Percentiles rank a stretch among this genome's conserved stretches.
Conservation (phyloP, 805 yeast genomes). For the Lipomyces yamanashiensis region DNA sequence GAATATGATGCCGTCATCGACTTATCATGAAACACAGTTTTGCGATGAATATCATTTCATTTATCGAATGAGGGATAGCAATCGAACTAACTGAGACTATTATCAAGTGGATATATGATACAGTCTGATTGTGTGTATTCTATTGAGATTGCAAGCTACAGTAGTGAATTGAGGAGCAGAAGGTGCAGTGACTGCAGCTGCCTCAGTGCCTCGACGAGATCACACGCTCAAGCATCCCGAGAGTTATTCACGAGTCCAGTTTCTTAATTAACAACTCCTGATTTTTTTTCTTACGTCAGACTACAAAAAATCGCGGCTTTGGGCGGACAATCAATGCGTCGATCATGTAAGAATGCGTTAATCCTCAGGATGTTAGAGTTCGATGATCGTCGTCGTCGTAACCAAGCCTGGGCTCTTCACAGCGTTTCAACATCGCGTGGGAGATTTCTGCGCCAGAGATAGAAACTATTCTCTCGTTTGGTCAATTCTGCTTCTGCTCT, state of each 20-base stretch:
- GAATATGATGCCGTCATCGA: not conserved
- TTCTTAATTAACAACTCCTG: not conserved
- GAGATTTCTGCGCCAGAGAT: not conserved
- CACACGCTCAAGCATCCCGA: too few relatives aligned
- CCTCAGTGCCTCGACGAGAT: too few relatives aligned
- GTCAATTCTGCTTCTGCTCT: not conserved
- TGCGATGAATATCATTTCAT: not conserved
- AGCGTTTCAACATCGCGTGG: not conserved
- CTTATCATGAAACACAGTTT: not conserved
- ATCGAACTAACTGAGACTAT: too few relatives aligned
- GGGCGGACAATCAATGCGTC: not conserved
- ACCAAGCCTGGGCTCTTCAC: not conserved
- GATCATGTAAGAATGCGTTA: slow-evolving; percentile 3
- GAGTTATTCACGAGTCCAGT: too few relatives aligned
- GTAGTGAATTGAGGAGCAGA: too few relatives aligned
- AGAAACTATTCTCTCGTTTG: not conserved
- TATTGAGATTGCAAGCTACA: too few relatives aligned
- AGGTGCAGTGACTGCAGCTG: too few relatives aligned
- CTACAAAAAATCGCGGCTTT: not conserved
- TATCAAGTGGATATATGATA: not conserved
- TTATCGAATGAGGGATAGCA: not conserved
- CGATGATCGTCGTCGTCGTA: slow-evolving; percentile 13
- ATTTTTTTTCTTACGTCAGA: not conserved
- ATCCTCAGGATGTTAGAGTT: not conserved
- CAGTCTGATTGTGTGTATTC: too few relatives aligned